Evolutionary conservation across 2,329 filamentous ascomycete genomes (phyloP), one percentile per base, ranked within the genome.

Genomic region (Tothia fuscella): DNA sequence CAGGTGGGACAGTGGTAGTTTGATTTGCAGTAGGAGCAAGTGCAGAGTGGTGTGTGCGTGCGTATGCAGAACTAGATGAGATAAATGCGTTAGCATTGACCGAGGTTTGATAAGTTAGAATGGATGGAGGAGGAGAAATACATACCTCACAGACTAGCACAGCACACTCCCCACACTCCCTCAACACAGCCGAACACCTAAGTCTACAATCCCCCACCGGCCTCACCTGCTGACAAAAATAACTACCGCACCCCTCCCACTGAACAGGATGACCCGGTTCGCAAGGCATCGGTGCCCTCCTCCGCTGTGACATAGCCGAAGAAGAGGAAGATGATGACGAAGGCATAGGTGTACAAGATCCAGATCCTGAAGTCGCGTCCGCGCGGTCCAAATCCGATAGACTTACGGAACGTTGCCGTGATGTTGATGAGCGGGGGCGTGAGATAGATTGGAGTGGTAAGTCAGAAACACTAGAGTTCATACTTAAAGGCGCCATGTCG

Each of bases 221-320:
- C 20, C 60, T 48, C 9, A 56, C 52, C 42, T 54, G 56, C 37
- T 60, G 59, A 45, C 61, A 64, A 42, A 63, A 64, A 47, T 62
- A 64, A 2, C 58, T 55, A 2, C 61, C 61, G 41, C 61, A 64
- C 13, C 61, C 61, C 49, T 62, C 53, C 61, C 61, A 64, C 38
- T 64, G 61, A 3, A 64, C 61, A 9, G 61, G 61, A 49, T 64
- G 61, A 3, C 56, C 51, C 22, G 17, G 20, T 20, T 14, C 9
- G 17, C 16, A 10, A 12, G 39, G 35, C 7, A 6, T 12, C 35
- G 20, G 12, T 9, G 16, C 32, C 25, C 7, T 14, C 12, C 10
- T 9, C 36, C 39, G 6, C 12, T 43, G 10, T 16, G 19, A 49
- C 54, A 10, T 49, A 44, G 53, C 56, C 58, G 13, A 48, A 29